Base-by-base conservation (phyloP, 345 rosid species). In the Laguncularia racemosa region DNA sequence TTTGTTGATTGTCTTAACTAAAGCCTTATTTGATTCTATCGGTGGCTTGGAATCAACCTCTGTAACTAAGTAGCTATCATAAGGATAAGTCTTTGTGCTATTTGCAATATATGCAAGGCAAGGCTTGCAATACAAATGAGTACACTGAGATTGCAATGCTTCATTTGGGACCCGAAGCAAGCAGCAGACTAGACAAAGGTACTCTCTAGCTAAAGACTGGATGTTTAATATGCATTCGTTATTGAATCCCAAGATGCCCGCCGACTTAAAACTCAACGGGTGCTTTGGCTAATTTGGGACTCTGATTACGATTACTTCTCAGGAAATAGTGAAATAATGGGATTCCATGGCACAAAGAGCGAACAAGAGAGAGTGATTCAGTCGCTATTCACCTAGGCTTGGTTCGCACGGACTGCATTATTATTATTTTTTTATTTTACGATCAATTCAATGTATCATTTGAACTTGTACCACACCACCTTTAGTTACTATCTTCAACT, bases 31-130 rank as follows among this genome's bases (percentile, higher is more conserved):
- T 9, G 91, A 82, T 64, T 84, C 95, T 28, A 59, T 43, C 40
- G 86, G 84, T 0, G 76, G 97, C 97, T 86, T 81, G 46, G 97
- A 75, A 86, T 89, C 86, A 2, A 88, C 74, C 75, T 89, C 89
- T 3, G 86, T 86, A 57, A 89, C 97, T 26, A 89, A 68, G 63
- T 74, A 86, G 45, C 89, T 88, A 65, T 89, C 97, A 57, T 82
- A 84, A 48, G 95, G 97, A 46, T 95, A 89, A 52, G 84, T 84
- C 57, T 60, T 81, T 0, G 84, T 89, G 18, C 95, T 86, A 70
- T 73, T 61, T n/a, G 71, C 84, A 48, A 75, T 58, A 40, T 82
- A 82, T 9, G 79, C 67, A 47, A 89, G 71, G 57, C 97, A 89
- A 8, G 87, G 87, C 57, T 84, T 84, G 70, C 97, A 89, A 48